Conservation (phyloP, 192 early-diverging fungal species). For the Cladochytrium replicatum region DNA sequence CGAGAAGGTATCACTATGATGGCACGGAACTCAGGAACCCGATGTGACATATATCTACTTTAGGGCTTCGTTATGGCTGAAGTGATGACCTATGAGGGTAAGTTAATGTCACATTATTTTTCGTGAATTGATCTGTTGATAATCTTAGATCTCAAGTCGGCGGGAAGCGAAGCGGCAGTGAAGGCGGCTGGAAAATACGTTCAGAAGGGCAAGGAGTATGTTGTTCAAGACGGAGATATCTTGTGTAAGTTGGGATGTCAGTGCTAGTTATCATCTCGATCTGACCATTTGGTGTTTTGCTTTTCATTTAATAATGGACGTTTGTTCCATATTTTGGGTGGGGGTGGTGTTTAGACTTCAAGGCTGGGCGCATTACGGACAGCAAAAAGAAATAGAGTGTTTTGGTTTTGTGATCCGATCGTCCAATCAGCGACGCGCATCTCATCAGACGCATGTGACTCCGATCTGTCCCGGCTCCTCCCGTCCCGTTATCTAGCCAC, state of each 20-base stretch:
- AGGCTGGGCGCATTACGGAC: constrained; percentile 24
- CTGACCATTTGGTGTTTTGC: too few relatives aligned
- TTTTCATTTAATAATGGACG: too few relatives aligned
- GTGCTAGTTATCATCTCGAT: too few relatives aligned
- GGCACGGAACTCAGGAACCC: background rate
- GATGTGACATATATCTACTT: constrained; percentile 63
- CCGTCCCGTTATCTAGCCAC: too few relatives aligned
- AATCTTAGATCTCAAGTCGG: constrained; percentile 60
- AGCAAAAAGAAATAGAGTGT: constrained; percentile 22
- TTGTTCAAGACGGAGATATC: constrained; percentile 89
- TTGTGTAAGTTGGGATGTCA: too few relatives aligned
- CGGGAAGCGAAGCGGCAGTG: constrained; percentile 78
- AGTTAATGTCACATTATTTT: background rate
- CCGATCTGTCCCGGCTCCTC: too few relatives aligned
- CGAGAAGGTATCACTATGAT: constrained; percentile 27
- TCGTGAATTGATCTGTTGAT: background rate
- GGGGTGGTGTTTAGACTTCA: too few relatives aligned
- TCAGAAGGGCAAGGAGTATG: constrained; percentile 85
- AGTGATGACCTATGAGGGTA: constrained; percentile 11
- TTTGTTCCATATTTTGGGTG: too few relatives aligned
- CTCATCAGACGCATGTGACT: too few relatives aligned
- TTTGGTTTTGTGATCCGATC: too few relatives aligned
- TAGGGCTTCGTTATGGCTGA: constrained; percentile 92
- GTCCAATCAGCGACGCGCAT: too few relatives aligned
- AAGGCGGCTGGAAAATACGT: constrained; percentile 85